Percentiles rank a stretch among this genome's conserved stretches.
phyloP scores from a whole-genome alignment of 139 green algal species.

The Closterium sp. region DNA sequence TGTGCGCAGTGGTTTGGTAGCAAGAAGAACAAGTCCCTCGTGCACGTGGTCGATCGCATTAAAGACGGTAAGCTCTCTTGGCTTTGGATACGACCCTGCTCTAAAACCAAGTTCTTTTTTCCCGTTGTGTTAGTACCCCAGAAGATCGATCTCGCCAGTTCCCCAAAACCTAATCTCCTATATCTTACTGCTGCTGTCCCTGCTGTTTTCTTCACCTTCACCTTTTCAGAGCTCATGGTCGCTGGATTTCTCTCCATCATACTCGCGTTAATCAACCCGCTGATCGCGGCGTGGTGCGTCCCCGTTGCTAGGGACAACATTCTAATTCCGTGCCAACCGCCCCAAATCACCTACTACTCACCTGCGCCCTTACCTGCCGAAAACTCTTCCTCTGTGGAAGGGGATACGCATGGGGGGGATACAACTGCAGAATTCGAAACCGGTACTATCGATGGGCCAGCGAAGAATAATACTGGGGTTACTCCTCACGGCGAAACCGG shows the following conservation, averaged over 20 bases:
- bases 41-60: neutral
- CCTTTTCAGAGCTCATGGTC: neutral
- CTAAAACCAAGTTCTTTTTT: too few relatives aligned
- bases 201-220: too few relatives aligned
- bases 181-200: too few relatives aligned
- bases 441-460: too few relatives aligned
- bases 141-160: too few relatives aligned
- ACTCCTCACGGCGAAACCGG: neutral
- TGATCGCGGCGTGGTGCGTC: neutral
- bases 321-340: neutral
- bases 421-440: neutral
- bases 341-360: neutral
- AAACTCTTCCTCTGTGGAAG: too few relatives aligned
- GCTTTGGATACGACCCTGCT: too few relatives aligned
- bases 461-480: neutral
- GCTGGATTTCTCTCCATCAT: neutral
- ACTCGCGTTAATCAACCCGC: neutral
- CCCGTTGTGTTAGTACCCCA: too few relatives aligned
- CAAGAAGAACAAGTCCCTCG: neutral
- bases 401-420: too few relatives aligned
- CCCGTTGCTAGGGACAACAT: neutral
- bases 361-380: too few relatives aligned
- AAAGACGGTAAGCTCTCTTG: neutral
- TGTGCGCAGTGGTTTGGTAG: neutral
- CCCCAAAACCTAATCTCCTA: too few relatives aligned